phyloP scores from a whole-genome alignment of 306 rosid species.

The Quercus mongolica region DNA sequence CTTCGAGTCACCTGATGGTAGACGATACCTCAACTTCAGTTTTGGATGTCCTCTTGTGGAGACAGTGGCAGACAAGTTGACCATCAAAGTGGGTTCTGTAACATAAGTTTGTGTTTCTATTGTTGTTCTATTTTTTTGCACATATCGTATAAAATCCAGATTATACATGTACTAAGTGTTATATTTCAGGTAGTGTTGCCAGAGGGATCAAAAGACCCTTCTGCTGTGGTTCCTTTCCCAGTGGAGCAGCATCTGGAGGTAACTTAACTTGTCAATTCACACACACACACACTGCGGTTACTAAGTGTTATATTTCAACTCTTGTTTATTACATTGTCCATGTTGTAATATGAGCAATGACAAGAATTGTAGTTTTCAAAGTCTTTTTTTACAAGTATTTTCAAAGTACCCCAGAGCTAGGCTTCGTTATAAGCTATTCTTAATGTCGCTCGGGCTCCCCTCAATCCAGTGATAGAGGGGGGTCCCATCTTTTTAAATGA shows the following conservation, averaged over 20 bases:
- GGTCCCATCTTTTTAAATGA: background rate
- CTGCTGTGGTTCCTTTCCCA: constrained; percentile 64
- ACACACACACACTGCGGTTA: background rate
- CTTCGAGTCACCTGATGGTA: constrained; percentile 86
- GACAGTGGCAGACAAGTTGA: constrained; percentile 81
- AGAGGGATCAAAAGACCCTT: constrained; percentile 86
- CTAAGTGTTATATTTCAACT: constrained; percentile 1
- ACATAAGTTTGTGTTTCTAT: constrained; percentile 19
- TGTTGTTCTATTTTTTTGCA: constrained; percentile 8
- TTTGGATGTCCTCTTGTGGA: constrained; percentile 89
- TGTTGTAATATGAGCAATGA: background rate
- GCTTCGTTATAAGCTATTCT: no score
- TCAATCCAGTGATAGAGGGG: no score
- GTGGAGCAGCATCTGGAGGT: constrained; percentile 86
- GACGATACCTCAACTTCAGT: constrained; percentile 88
- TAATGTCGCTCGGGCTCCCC: no score
- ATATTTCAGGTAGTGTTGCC: constrained; percentile 80
- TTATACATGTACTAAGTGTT: constrained; percentile 19
- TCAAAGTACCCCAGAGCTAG: no score
- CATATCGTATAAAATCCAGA: constrained; percentile 10
- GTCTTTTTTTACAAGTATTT: no score
- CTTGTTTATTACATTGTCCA: background rate
- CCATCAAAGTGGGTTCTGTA: constrained; percentile 59
- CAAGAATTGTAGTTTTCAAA: background rate
- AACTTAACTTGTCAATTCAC: constrained; percentile 14